These are phyloP conservation scores for Piper betle DNA, from an alignment of 164 flowering plant genomes.

Conservation along the genomic window DNA sequence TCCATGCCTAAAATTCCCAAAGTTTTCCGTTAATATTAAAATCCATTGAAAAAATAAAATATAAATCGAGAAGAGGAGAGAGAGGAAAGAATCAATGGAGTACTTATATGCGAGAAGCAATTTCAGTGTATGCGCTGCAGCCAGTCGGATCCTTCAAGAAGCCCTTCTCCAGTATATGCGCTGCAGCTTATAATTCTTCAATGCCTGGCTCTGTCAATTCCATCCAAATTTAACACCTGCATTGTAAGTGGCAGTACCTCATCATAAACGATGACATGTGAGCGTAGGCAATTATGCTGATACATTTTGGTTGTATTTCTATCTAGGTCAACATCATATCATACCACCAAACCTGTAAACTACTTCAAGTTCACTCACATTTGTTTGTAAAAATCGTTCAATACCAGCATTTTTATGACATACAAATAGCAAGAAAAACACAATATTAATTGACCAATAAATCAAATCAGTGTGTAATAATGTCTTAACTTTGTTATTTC, in stretches of 20 bases:
- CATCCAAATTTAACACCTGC: slow-evolving; percentile 81
- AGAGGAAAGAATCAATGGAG: slow-evolving; percentile 33
- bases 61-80: background rate
- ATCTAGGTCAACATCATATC: too few relatives aligned
- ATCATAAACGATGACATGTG: background rate
- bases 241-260: background rate
- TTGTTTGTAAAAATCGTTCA: too few relatives aligned
- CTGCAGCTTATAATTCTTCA: slow-evolving; percentile 91
- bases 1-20: too few relatives aligned
- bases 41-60: too few relatives aligned
- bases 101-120: slow-evolving; percentile 85
- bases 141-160: slow-evolving; percentile 95
- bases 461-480: background rate
- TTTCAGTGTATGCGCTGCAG: slow-evolving; percentile 95
- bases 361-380: too few relatives aligned
- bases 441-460: too few relatives aligned
- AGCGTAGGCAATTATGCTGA: background rate
- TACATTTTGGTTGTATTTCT: too few relatives aligned
- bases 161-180: slow-evolving; percentile 91
- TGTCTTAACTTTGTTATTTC: slow-evolving; percentile 74
- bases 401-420: too few relatives aligned
- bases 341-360: too few relatives aligned
- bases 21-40: too few relatives aligned
- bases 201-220: slow-evolving; percentile 88
- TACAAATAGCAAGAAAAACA: too few relatives aligned